These are phyloP conservation scores for Trypanosoma platydactyli DNA, from an alignment of 208 protist genomes.

Conservation along the genomic window DNA sequence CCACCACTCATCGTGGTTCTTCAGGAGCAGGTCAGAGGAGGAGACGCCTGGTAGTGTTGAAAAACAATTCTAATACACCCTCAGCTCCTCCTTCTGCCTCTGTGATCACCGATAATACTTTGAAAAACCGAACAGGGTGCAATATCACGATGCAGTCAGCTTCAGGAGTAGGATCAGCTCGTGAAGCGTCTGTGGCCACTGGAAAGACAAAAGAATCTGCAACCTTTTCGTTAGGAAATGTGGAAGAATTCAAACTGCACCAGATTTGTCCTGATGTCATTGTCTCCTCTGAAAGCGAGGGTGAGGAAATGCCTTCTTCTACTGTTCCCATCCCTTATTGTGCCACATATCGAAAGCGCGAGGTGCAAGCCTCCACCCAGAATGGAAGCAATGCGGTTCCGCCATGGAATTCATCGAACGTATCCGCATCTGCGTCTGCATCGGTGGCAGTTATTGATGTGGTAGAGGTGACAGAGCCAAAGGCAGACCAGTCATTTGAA, in stretches of 20 bases:
- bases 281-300: constrained; percentile 19
- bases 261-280: constrained; percentile 11
- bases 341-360: background rate
- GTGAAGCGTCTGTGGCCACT: constrained; percentile 15
- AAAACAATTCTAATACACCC: no score
- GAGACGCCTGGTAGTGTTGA: background rate
- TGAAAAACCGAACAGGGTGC: background rate
- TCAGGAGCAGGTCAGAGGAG: background rate
- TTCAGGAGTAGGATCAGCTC: background rate
- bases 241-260: background rate
- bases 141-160: background rate
- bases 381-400: background rate
- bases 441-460: constrained; percentile 16
- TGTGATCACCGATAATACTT: no score
- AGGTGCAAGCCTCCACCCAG: background rate
- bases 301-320: background rate
- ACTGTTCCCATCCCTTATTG: background rate
- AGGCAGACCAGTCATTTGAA: background rate
- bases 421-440: background rate
- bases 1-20: background rate
- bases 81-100: background rate
- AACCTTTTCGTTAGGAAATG: no score
- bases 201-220: background rate
- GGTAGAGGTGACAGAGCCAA: background rate
- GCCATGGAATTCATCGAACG: background rate